Base-by-base conservation (phyloP, 768 basidiomycete species). In the Leccinum obscurum region DNA sequence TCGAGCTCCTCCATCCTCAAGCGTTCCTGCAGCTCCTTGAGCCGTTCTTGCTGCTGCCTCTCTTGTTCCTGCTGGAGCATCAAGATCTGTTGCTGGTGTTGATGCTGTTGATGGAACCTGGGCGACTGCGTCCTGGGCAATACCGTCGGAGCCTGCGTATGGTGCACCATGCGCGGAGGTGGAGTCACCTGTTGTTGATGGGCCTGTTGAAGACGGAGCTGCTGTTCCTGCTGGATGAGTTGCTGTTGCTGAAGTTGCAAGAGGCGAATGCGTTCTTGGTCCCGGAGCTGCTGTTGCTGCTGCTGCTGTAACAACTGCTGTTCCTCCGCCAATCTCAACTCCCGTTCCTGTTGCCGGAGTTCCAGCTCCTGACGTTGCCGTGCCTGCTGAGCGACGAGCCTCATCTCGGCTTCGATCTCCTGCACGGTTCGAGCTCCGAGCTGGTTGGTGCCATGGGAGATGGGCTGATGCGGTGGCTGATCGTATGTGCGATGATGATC, bases 321-420 rank as follows among this genome's bases (percentile, higher is more conserved):
- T 56, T 77, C 71, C 55, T 74, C 67, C 49, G 60, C 66, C 56
- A 69, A 57, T 26, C 68, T 67, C 54, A 70, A 49, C 61, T 81
- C 76, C 63, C 84, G 80, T 49, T 81, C 79, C 57, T 82, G 77
- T 15, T 81, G 79, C 61, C 78, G 77, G 55, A 80, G 79, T 59
- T 82, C 78, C 28, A 77, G 69, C 49, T 78, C 75, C 56, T 78
- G 77, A 6, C 74, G 64, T 63, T 74, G 64, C 28, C 77, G 72
- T 10, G 73, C 71, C 61, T 83, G 80, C 55, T 83, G 80, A 30
- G 84, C 84, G 24, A 80, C 81, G 7, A 81, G 81, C n/a, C 81
- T 80, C 89, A 93, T 91, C 72, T 94, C 92, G 3, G 86, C 83
- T 68, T 94, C 92, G 60, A 94, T 87, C 64, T 94, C 92, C 64